Conservation (phyloP, 2,329 filamentous ascomycete species). For the Trichoderma sp. region DNA sequence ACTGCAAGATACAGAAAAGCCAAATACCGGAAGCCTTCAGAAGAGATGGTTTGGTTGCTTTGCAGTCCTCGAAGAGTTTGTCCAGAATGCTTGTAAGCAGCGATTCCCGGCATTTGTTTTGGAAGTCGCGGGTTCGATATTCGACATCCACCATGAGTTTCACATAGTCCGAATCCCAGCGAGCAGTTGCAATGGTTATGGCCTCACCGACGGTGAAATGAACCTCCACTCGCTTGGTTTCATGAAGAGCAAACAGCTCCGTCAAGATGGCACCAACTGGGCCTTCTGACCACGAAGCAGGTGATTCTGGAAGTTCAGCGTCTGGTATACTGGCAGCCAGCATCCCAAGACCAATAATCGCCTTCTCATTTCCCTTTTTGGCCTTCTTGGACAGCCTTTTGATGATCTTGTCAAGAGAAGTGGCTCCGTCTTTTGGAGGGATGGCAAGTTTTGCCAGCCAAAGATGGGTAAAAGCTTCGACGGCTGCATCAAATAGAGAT, state of each 20-base stretch:
- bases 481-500: slow-evolving; percentile 44
- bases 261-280: slow-evolving; percentile 58
- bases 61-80: slow-evolving; percentile 74
- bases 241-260: slow-evolving; percentile 73
- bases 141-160: slow-evolving; percentile 75
- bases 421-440: slow-evolving; percentile 31
- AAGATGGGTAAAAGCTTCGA: slow-evolving; percentile 47
- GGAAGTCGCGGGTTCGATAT: slow-evolving; percentile 37
- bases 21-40: slow-evolving; percentile 93
- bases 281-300: slow-evolving; percentile 34
- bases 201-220: slow-evolving; percentile 92
- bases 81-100: slow-evolving; percentile 60
- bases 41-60: slow-evolving; percentile 81
- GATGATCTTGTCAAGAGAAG: slow-evolving; percentile 47
- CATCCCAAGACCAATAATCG: slow-evolving; percentile 77
- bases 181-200: slow-evolving; percentile 70
- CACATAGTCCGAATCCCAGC: slow-evolving; percentile 82
- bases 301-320: background rate
- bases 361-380: slow-evolving; percentile 77
- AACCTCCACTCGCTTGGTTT: slow-evolving; percentile 80
- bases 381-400: slow-evolving; percentile 65
- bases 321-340: slow-evolving; percentile 55
- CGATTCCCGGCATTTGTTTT: slow-evolving; percentile 39
- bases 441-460: slow-evolving; percentile 45
- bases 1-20: slow-evolving; percentile 88